Evolutionary conservation across 345 rosid species (phyloP), one percentile per base, ranked within the genome.

Genomic region (Linum usitatissimum): DNA sequence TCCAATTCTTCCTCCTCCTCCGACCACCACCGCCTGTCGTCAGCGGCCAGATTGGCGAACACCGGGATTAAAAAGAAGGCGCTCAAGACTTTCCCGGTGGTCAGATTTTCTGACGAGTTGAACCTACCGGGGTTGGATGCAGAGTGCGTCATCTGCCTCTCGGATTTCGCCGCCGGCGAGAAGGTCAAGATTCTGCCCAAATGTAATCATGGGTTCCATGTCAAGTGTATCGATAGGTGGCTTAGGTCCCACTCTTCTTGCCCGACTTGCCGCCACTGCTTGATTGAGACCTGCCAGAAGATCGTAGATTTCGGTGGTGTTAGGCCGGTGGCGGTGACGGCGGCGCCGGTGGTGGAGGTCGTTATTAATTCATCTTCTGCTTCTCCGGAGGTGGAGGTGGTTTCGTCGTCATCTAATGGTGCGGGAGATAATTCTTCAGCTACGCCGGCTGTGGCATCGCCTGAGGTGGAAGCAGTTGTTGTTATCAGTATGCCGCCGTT

Each of bases 131-230:
- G 60, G 17, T 15, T 45, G 51, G 51, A 45, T 15, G 59, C 71
- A 14, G 71, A 72, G 28, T 72, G 75, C 30, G 57, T 70, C 0
- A 72, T 72, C 55, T 72, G 75, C 53, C 48, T 72, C 31, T 70
- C 64, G 14, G 75, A 72, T 48, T 72, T 72, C 18, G 64, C 31
- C 9, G 61, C 53, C 13, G 75, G 75, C 30, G 71, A 72, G 18
- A 66, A 66, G 59, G 64, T 72, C 21, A 59, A 70, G n/a, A 59
- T 72, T 19, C 64, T 72, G 54, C 75, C 75, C 0, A 58, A 30
- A 38, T 72, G 75, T 18, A 63, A 67, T 4, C 75, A 72, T 55
- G 75, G 71, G 9, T 72, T 72, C 62, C 75, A 72, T 34, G 75
- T 72, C 54, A 67, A 40, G 15, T 72, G 75, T 53, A 72, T 72